phyloP scores from a whole-genome alignment of 148 eudicot species.

The Amaranthus hypochondriacus region DNA sequence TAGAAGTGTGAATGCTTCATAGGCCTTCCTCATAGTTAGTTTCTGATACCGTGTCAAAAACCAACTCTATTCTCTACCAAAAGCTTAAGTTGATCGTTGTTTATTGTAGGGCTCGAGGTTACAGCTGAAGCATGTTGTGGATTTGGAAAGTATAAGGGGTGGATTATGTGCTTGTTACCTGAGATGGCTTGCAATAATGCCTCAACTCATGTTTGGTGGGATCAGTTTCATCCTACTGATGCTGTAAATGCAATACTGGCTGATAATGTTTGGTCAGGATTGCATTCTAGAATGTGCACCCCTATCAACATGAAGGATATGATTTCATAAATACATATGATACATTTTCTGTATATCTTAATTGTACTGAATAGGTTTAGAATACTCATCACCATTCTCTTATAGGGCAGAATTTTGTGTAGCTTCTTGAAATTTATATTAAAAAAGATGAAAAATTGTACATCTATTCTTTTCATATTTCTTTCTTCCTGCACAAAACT shows the following conservation, averaged over 20 bases:
- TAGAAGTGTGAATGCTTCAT: background rate
- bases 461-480: too few relatives aligned
- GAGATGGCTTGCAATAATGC: constrained; percentile 83
- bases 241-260: constrained; percentile 74
- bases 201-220: constrained; percentile 91
- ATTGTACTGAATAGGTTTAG: background rate
- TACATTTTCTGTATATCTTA: background rate
- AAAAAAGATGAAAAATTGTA: too few relatives aligned
- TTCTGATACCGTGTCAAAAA: background rate
- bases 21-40: too few relatives aligned
- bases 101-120: constrained; percentile 52
- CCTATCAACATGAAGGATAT: constrained; percentile 72
- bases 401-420: background rate
- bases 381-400: background rate
- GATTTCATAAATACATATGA: constrained; percentile 21
- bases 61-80: too few relatives aligned
- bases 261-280: constrained; percentile 79
- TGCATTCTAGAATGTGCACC: constrained; percentile 74
- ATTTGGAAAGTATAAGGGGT: constrained; percentile 68
- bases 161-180: constrained; percentile 68
- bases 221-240: constrained; percentile 84
- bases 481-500: too few relatives aligned
- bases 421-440: background rate
- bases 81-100: constrained; percentile 1
- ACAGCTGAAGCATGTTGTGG: constrained; percentile 85